These are phyloP conservation scores for Lipomyces yamanashiensis DNA, from an alignment of 805 yeast genomes.

Conservation along the genomic window DNA sequence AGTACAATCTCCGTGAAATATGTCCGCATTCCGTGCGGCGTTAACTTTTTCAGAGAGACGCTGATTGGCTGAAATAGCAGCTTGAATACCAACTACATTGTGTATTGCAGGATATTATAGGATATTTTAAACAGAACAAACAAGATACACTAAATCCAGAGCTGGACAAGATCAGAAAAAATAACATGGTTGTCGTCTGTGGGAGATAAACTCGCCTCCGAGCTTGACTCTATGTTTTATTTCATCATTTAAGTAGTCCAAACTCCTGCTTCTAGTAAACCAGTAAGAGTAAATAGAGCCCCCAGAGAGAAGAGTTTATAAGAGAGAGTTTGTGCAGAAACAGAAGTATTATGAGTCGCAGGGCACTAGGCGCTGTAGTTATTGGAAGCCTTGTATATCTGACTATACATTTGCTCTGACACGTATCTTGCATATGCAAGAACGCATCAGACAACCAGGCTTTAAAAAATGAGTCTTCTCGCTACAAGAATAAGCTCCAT, in stretches of 20 bases:
- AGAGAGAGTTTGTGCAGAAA: not conserved
- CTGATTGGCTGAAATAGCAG: not conserved
- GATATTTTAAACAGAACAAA: not conserved
- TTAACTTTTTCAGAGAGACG: not conserved
- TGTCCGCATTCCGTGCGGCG: constrained; percentile 1
- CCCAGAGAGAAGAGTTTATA: not conserved
- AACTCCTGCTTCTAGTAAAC: not conserved
- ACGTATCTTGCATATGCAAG: constrained; percentile 17
- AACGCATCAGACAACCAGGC: constrained; percentile 27
- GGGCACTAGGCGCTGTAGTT: not conserved
- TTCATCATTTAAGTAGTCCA: constrained; percentile 38
- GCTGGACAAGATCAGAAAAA: constrained; percentile 4
- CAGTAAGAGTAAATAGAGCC: not conserved
- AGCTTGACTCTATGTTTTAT: constrained; percentile 47
- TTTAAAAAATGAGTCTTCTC: constrained; percentile 27
- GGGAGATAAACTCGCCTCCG: constrained; percentile 37
- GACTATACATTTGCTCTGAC: constrained; percentile 37
- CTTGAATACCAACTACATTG: not conserved
- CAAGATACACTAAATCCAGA: not conserved
- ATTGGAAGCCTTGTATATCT: constrained; percentile 37
- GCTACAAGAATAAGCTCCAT: constrained; percentile 46
- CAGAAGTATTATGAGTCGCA: not conserved
- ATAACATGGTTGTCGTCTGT: constrained; percentile 16
- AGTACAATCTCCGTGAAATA: not conserved
- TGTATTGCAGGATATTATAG: not conserved